Evolutionary conservation across 2,329 filamentous ascomycete species (phyloP), one percentile per base, ranked within the genome.

Genomic region (Exophiala lecanii-corni): DNA sequence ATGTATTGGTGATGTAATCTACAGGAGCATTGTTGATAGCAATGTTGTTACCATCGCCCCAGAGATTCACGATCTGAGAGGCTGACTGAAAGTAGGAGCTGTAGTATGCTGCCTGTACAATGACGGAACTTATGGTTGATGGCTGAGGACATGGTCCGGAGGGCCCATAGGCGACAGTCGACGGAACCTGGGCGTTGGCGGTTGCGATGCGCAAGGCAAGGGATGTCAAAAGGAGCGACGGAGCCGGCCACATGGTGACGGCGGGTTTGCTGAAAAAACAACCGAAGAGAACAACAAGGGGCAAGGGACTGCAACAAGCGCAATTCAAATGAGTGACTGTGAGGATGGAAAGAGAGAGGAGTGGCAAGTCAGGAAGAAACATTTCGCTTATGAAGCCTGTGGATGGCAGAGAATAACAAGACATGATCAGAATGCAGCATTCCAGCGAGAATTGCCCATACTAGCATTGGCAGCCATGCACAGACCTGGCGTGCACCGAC

Each of bases 361-460:
- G 12, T 26, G 23, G 12, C 18, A 16, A 35, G 33, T 15, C 39
- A 17, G 19, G 45, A 33, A 41, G 39, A 45, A 13, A 26, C 18
- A 26, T 28, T 39, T 45, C 21, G 41, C 19, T 49, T 51, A 41
- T 47, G 45, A 51, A 34, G 43, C 20, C n/a, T 32, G 26, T 13
- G 16, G 32, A 36, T 30, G 43, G 21, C n/a, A 34, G 26, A 16
- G 16, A 31, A 36, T 30, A 26, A 41, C 39, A 34, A 36, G 38
- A 44, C 30, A 50, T 43, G 42, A 50, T 35, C 32, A 50, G 49
- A 53, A 55, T 55, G 52, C 38, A 44, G 45, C 50, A 53, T 55
- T 55, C 52, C 52, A 50, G n/a, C 10, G 19, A 26, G 15, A 19
- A 28, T 23, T 18, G 26, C 49, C 40, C n/a, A n/a, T n/a, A n/a